Percentiles rank a stretch among this genome's conserved stretches.
phyloP scores from a whole-genome alignment of 2,329 filamentous ascomycete species.

The Fusarium sp. region DNA sequence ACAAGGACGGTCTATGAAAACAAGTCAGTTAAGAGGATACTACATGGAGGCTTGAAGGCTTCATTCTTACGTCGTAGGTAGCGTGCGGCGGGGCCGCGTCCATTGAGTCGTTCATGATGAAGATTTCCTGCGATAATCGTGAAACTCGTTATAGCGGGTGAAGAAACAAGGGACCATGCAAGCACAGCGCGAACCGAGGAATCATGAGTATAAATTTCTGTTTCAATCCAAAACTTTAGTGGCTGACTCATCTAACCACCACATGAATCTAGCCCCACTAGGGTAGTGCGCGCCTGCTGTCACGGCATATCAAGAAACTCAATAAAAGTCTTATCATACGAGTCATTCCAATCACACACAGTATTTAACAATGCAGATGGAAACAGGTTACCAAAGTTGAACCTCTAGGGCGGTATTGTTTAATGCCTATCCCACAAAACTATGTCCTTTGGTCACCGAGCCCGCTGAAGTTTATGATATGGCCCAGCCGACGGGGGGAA shows the following conservation, averaged over 20 bases:
- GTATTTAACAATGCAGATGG: not conserved
- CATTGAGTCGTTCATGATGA: conserved; percentile 1
- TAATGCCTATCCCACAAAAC: not conserved
- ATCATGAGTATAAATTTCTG: conserved; percentile 3
- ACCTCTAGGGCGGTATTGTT: not conserved
- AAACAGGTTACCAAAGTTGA: too few species aligned
- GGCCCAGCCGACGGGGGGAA: not conserved
- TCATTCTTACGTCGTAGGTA: conserved; percentile 7
- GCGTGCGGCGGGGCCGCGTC: conserved; percentile 7
- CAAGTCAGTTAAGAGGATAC: conserved; percentile 3
- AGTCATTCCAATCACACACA: not conserved
- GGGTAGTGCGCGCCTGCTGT: conserved; percentile 5
- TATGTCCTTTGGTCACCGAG: not conserved
- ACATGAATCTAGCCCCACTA: conserved; percentile 4
- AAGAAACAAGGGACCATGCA: conserved; percentile 1
- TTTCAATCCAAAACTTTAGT: conserved; percentile 12
- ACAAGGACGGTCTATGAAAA: conserved; percentile 4
- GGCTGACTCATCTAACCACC: conserved; percentile 5
- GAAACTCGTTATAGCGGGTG: conserved; percentile 1
- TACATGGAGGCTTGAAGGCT: not conserved
- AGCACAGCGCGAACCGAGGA: conserved; percentile 3
- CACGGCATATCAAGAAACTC: not conserved
- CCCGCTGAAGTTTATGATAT: not conserved
- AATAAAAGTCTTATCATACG: not conserved
- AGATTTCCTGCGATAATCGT: not conserved